Evolutionary conservation across 192 early-diverging fungal species (phyloP).

Genomic region (Coemansia sp.): DNA sequence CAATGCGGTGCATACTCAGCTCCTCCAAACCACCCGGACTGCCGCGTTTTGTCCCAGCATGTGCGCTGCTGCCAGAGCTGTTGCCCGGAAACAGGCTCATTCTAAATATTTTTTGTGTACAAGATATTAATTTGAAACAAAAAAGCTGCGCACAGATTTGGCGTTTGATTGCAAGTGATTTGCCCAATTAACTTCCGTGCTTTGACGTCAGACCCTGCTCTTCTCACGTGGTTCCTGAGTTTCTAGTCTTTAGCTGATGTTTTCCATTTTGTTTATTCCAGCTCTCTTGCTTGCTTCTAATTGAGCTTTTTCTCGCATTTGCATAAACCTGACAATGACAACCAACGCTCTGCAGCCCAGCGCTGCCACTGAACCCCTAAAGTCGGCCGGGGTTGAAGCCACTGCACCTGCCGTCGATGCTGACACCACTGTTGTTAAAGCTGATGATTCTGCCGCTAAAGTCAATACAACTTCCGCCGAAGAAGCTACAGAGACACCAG

Average conservation of each 20-base stretch:
- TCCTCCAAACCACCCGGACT: slow-evolving; percentile 11
- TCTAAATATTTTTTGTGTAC: background rate
- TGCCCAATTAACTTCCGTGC: background rate
- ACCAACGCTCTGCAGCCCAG: background rate
- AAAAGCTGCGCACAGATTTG: background rate
- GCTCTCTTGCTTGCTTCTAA: background rate
- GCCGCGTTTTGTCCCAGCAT: slow-evolving; percentile 21
- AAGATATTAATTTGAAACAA: background rate
- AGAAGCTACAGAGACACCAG: background rate
- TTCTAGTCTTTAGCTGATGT: background rate
- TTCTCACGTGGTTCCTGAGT: background rate
- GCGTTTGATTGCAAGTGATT: background rate
- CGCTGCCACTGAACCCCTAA: background rate
- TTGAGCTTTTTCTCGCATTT: background rate
- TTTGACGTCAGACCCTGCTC: background rate
- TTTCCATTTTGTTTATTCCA: background rate
- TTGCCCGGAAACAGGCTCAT: slow-evolving; percentile 1
- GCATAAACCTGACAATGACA: background rate
- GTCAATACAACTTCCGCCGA: background rate
- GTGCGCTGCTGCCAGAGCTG: background rate
- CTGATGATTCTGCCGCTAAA: background rate
- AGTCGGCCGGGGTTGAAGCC: background rate
- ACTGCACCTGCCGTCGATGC: background rate
- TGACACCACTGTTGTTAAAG: background rate
- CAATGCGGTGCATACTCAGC: slow-evolving; percentile 17